phyloP scores from a whole-genome alignment of 2,329 filamentous ascomycete species.

The Pyrenophora seminiperda region DNA sequence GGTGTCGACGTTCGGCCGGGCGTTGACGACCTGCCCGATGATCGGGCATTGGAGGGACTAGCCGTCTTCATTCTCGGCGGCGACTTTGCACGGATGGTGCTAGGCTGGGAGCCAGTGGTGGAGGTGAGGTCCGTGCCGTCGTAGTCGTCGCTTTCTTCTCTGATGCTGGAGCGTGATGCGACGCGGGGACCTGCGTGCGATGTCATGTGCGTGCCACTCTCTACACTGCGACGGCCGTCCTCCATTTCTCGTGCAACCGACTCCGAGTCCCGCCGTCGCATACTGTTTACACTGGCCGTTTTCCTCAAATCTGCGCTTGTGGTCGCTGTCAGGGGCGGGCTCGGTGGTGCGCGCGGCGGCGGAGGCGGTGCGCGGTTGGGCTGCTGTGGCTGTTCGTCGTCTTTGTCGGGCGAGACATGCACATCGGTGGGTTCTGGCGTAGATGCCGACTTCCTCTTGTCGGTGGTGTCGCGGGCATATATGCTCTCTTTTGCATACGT shows the following conservation, averaged over 20 bases:
- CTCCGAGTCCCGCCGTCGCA: conserved; percentile 48
- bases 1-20: conserved; percentile 23
- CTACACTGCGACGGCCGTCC: conserved; percentile 49
- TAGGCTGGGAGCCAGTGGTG: conserved; percentile 48
- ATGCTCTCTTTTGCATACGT: conserved; percentile 89
- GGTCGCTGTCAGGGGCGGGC: conserved; percentile 54
- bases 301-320: conserved; percentile 51
- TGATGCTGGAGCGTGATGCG: conserved; percentile 52
- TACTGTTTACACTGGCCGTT: conserved; percentile 53
- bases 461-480: conserved; percentile 57
- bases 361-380: conserved; percentile 27
- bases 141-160: conserved; percentile 42
- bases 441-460: conserved; percentile 38
- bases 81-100: conserved; percentile 44
- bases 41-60: conserved; percentile 29
- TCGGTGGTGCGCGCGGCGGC: conserved; percentile 50
- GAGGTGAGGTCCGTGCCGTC: conserved; percentile 53
- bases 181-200: conserved; percentile 44
- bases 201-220: conserved; percentile 46
- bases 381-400: conserved; percentile 16
- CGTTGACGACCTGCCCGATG: conserved; percentile 32
- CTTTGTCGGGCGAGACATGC: conserved; percentile 40
- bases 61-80: conserved; percentile 32
- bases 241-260: conserved; percentile 45
- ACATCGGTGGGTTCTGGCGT: conserved; percentile 53